phyloP scores from a whole-genome alignment of 768 basidiomycete genomes.

The Calocybe gangraenosa region DNA sequence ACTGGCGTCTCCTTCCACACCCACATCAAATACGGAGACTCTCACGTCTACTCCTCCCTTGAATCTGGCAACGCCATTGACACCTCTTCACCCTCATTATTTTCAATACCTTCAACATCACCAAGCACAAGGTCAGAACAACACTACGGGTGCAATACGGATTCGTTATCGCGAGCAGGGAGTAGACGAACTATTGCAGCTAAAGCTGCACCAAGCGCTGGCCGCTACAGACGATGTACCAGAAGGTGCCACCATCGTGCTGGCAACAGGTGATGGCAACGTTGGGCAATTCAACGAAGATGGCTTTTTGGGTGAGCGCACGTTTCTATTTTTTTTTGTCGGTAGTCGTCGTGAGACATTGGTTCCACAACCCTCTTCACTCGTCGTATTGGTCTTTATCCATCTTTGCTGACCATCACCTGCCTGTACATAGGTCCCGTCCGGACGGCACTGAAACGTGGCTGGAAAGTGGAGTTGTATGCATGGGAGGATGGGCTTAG shows the following conservation, averaged over 20 bases:
- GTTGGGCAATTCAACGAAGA: slow-evolving; percentile 90
- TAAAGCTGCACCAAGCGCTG: slow-evolving; percentile 87
- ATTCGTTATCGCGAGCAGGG: slow-evolving; percentile 84
- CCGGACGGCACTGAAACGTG: slow-evolving; percentile 77
- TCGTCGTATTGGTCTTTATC: too few species aligned
- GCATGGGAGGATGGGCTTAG: slow-evolving; percentile 87
- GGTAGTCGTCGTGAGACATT: background rate
- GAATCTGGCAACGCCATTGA: too few species aligned
- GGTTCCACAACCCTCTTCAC: background rate
- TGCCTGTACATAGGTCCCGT: slow-evolving; percentile 50
- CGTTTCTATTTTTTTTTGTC: slow-evolving; percentile 4
- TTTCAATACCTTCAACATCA: background rate
- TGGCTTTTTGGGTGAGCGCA: slow-evolving; percentile 65
- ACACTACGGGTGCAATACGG: slow-evolving; percentile 20
- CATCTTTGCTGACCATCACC: background rate
- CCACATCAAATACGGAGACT: background rate
- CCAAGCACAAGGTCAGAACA: background rate
- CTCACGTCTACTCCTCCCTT: background rate
- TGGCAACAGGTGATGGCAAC: slow-evolving; percentile 93
- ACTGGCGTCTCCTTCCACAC: background rate
- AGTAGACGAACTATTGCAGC: slow-evolving; percentile 90
- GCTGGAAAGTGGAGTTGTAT: slow-evolving; percentile 95
- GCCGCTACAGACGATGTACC: slow-evolving; percentile 62
- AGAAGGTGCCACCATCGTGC: slow-evolving; percentile 75
- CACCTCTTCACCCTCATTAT: background rate